Base-by-base conservation (phyloP, 73 alveolate species). In the Paramecium biaurelia region DNA sequence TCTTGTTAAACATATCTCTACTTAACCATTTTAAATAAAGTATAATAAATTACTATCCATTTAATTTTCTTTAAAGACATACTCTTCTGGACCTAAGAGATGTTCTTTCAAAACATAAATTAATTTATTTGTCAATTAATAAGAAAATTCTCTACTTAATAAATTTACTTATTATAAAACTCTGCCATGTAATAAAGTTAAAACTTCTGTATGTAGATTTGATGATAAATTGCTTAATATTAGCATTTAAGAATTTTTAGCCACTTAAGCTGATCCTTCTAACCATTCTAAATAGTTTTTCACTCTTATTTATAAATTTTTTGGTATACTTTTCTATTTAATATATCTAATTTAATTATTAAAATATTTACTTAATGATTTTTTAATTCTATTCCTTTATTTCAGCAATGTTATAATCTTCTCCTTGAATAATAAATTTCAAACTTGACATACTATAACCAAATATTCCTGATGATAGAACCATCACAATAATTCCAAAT, bases 241-340 rank as follows among this genome's bases (percentile, higher is more conserved):
- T 6, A 43, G 0, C 43, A 45, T 21, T 24, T 79, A 58, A 42
- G 45, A 47, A 45, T 79, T 79, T 45, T 47, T 79, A 12, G 90
- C 90, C 12, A 79, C 56, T 34, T 79, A 79, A 15, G 45, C 72
- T 11, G 90, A 79, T 30, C 90, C 90, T 20, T 32, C 90, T 43
- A 79, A 47, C 90, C 85, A 92, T 34, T 92, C 96, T 15, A 92
- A 72, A 70, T 87, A 92, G 70, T 92, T 85, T 37, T 82, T 92
- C 0, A 92, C 92, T 72, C 86, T 92, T 2, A 45, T 43, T 47
- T 76, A 14, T 15, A 92, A 34, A 10, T 87, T 26, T 63, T 92
- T 88, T 23, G 96, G 94, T 35, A 92, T 74, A 11, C 88, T 43
- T 49, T 87, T 85, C 23, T 76, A 47, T 42, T 63, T 57, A 11